Conservation (phyloP, 805 yeast genomes). For the Starmerella bacillaris region DNA sequence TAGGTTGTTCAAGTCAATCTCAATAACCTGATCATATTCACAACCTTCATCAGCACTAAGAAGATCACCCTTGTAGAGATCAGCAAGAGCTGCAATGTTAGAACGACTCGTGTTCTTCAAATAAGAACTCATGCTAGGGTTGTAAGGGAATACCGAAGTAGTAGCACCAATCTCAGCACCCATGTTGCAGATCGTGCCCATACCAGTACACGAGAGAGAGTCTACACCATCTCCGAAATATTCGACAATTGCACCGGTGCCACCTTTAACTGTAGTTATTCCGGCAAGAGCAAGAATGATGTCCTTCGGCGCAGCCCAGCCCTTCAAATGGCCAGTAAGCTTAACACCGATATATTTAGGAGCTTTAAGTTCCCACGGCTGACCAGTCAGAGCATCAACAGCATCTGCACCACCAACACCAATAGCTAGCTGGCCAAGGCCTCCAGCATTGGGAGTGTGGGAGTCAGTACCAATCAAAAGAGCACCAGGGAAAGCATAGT, state of each 20-base stretch:
- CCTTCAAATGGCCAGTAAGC: constrained; percentile 76
- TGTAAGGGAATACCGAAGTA: constrained; percentile 93
- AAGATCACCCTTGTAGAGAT: constrained; percentile 34
- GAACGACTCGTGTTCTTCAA: constrained; percentile 73
- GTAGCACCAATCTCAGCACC: constrained; percentile 99
- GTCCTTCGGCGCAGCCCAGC: constrained; percentile 97
- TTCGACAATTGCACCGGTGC: constrained; percentile 92
- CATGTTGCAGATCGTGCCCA: constrained; percentile 99
- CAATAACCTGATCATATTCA: constrained; percentile 83
- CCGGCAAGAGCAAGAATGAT: constrained; percentile 87
- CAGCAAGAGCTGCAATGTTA: constrained; percentile 67
- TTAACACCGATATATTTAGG: constrained; percentile 91
- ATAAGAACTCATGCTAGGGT: constrained; percentile 73
- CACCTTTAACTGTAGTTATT: constrained; percentile 89
- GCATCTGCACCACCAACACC: constrained; percentile 99
- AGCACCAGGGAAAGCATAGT: constrained; percentile 95
- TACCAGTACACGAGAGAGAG: constrained; percentile 89
- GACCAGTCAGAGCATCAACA: constrained; percentile 84
- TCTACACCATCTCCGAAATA: constrained; percentile 91
- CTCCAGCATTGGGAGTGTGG: constrained; percentile 97
- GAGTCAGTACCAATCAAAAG: constrained; percentile 93
- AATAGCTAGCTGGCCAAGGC: constrained; percentile 91
- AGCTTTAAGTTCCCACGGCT: constrained; percentile 96
- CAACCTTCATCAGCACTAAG: constrained; percentile 82
- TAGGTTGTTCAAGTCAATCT: constrained; percentile 69